Evolutionary conservation across 176 grass and related monocot species (phyloP).

Genomic region (Raddia guianensis): DNA sequence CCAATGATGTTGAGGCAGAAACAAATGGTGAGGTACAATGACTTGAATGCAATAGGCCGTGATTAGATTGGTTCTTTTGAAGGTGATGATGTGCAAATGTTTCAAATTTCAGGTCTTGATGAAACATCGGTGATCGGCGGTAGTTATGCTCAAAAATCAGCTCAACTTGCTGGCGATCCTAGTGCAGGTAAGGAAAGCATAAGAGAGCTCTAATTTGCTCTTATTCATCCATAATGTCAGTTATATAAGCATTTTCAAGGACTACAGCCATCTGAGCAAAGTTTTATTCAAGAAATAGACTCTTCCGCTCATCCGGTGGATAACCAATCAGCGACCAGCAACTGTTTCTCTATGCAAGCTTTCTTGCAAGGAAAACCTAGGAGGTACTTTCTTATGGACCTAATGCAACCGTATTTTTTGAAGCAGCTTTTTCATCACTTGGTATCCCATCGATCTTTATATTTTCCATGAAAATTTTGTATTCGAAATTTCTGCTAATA

Average conservation of each 20-base stretch:
- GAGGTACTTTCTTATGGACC: constrained; percentile 50
- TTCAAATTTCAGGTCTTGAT: constrained; percentile 47
- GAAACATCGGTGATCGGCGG: constrained; percentile 15
- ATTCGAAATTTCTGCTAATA: not conserved
- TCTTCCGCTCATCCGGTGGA: constrained; percentile 34
- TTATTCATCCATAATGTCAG: constrained; percentile 40
- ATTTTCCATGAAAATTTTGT: constrained; percentile 1
- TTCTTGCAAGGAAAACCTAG: constrained; percentile 74
- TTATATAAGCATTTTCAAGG: constrained; percentile 64
- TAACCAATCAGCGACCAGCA: constrained; percentile 24
- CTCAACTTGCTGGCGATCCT: constrained; percentile 37
- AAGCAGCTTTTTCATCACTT: constrained; percentile 11
- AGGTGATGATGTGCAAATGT: constrained; percentile 2
- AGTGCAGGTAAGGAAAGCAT: constrained; percentile 49
- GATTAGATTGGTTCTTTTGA: constrained; percentile 19
- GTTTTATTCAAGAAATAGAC: constrained; percentile 36
- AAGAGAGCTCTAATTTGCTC: constrained; percentile 9
- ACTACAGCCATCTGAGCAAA: constrained; percentile 53
- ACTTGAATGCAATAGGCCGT: constrained; percentile 12
- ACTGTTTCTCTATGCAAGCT: constrained; percentile 58
- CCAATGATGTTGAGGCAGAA: constrained; percentile 22
- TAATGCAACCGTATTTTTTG: constrained; percentile 18
- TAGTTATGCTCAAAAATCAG: constrained; percentile 19
- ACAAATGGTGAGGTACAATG: constrained; percentile 35
- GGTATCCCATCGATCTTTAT: constrained; percentile 10